phyloP scores from a whole-genome alignment of 1,284 basidiomycete genomes.

The Cystobasidiaceae sp. region DNA sequence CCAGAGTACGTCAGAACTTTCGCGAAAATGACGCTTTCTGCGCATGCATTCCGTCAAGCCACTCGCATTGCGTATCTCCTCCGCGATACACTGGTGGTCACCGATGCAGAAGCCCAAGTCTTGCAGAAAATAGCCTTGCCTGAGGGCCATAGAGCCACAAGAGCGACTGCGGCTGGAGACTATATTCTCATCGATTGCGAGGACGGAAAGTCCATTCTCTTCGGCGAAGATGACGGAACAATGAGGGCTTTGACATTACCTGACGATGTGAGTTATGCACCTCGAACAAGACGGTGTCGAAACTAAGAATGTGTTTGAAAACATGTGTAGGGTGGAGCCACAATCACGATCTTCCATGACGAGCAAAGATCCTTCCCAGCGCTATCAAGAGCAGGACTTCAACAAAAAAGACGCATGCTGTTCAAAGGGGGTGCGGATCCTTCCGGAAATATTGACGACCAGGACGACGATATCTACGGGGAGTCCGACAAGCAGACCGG shows the following conservation, averaged over 20 bases:
- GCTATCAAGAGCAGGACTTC: not conserved
- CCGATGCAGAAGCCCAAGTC: constrained; percentile 10
- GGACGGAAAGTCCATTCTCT: not conserved
- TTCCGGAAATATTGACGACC: not conserved
- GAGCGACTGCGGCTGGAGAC: constrained; percentile 6
- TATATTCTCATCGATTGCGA: constrained; percentile 18
- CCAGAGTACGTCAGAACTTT: constrained; percentile 27
- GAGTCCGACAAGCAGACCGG: not conserved
- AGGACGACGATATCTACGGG: constrained; percentile 30
- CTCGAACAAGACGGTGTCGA: too few species aligned
- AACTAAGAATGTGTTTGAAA: too few species aligned
- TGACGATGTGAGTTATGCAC: not conserved
- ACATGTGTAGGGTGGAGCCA: too few species aligned
- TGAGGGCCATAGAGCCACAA: not conserved
- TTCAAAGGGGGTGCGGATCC: not conserved
- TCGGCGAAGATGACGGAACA: not conserved
- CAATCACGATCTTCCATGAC: too few species aligned
- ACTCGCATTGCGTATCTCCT: constrained; percentile 4
- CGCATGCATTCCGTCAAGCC: not conserved
- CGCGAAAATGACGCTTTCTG: constrained; percentile 19
- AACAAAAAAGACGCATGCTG: not conserved
- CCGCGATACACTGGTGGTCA: not conserved
- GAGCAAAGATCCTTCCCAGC: too few species aligned
- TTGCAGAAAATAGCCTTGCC: not conserved
- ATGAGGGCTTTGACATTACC: not conserved